These are phyloP conservation scores for Alternaria brassicicola DNA, from an alignment of 2,329 filamentous ascomycete species.

Conservation along the genomic window DNA sequence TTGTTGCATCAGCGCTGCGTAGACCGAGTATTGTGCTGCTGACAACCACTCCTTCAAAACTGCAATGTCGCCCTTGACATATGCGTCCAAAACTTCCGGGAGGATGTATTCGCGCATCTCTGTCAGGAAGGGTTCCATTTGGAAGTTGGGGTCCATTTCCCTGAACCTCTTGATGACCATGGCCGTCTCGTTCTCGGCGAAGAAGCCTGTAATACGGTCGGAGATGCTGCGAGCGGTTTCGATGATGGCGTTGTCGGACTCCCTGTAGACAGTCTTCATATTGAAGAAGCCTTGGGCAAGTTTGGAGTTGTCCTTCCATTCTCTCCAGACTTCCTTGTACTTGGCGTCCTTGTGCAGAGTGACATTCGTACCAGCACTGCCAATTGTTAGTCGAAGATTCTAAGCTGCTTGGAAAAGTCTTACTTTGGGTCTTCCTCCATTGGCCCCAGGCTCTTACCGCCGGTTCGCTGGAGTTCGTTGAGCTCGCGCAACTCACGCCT, in stretches of 20 bases:
- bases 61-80: conserved; percentile 93
- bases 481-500: conserved; percentile 74
- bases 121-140: conserved; percentile 90
- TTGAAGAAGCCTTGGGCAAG: conserved; percentile 87
- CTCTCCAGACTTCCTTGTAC: conserved; percentile 98
- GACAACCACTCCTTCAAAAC: conserved; percentile 94
- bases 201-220: conserved; percentile 91
- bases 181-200: conserved; percentile 97
- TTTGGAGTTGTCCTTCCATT: conserved; percentile 89
- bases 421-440: conserved; percentile 87
- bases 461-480: conserved; percentile 61
- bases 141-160: conserved; percentile 92
- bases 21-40: conserved; percentile 94
- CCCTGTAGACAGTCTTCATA: conserved; percentile 86
- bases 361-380: conserved; percentile 88
- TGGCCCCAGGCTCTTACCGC: conserved; percentile 60
- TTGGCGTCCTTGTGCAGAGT: conserved; percentile 96
- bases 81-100: conserved; percentile 94
- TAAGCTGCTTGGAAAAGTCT: conserved; percentile 42
- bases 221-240: conserved; percentile 92
- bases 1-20: conserved; percentile 94
- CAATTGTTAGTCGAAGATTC: conserved; percentile 12
- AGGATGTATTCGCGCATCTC: conserved; percentile 98
- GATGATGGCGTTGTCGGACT: conserved; percentile 96
- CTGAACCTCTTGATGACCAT: conserved; percentile 98